phyloP scores from a whole-genome alignment of 768 basidiomycete species.

The Suillus decipiens region DNA sequence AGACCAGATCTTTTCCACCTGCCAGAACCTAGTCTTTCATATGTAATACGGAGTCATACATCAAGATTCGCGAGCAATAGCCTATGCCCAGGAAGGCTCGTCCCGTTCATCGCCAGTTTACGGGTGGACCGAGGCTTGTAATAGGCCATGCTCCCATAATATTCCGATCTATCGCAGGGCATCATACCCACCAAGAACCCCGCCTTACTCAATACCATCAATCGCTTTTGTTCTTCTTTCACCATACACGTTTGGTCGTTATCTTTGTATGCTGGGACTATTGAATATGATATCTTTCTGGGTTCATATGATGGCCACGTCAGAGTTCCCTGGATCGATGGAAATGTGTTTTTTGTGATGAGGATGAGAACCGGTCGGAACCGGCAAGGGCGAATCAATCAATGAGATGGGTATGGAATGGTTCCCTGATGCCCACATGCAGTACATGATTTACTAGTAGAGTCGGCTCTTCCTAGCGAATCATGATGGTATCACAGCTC shows the following conservation, averaged over 20 bases:
- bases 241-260: constrained; percentile 28
- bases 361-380: constrained; percentile 4
- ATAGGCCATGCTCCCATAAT: constrained; percentile 27
- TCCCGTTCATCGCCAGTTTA: not conserved
- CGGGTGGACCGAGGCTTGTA: constrained; percentile 17
- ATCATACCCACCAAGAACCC: constrained; percentile 26
- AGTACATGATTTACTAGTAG: not conserved
- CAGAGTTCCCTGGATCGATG: not conserved
- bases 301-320: constrained; percentile 3
- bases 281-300: not conserved
- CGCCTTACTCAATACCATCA: not conserved
- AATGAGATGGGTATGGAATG: not conserved
- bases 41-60: constrained; percentile 1
- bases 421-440: constrained; percentile 1
- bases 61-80: constrained; percentile 1
- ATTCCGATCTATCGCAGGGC: constrained; percentile 19
- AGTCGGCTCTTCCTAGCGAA: not conserved
- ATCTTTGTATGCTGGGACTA: constrained; percentile 10
- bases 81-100: constrained; percentile 1
- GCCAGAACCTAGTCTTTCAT: constrained; percentile 5
- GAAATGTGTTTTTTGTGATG: not conserved
- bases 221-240: constrained; percentile 20
- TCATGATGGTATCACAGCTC: constrained; percentile 5
- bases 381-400: constrained; percentile 8
- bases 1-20: constrained; percentile 2